Evolutionary conservation across 2,329 filamentous ascomycete species (phyloP), one percentile per base, ranked within the genome.

Genomic region (Triangularia verruculosa): DNA sequence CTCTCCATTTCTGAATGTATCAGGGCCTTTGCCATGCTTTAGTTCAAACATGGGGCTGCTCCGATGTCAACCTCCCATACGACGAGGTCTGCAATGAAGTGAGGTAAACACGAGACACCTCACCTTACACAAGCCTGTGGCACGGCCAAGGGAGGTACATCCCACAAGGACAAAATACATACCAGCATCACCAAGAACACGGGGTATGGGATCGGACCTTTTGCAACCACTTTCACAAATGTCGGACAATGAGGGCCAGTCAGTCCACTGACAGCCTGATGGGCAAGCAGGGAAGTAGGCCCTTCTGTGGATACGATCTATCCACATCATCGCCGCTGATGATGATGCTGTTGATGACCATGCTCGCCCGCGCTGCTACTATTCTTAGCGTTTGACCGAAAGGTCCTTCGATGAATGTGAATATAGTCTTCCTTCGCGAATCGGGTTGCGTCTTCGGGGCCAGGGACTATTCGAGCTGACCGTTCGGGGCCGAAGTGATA

Each of bases 401-500:
- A 54, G 52, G 28, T 27, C 39, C n/a, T 47, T 47, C 60, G 22
- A 58, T n/a, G 39, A 28, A n/a, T 53, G 12, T 54, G 51, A 54
- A 28, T 28, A 54, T 54, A 6, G 11, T 13, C 15, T 13, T 54
- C 12, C 9, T 43, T 64, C 27, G 32, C 63, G 61, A 66, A 66
- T 70, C 68, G 67, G 68, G 64, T 67, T 17, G 61, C 22, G 43
- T 60, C 57, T 59, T 32, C 59, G 34, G 54, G 47, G 30, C 51
- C 34, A 39, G 43, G 28, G 24, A 13, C 43, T 60, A 34, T 55
- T 58, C 61, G 57, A 53, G 39, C 51, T 64, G 53, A 25, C 63
- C 57, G 57, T 62, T 66, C 66, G 66, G 66, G 63, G 59, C 66
- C 66, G 65, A 65, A 59, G 53, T 22, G n/a, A 54, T 54, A 28